Evolutionary conservation across 768 basidiomycete genomes (phyloP), one percentile per base, ranked within the genome.

Genomic region (Chiua virens): DNA sequence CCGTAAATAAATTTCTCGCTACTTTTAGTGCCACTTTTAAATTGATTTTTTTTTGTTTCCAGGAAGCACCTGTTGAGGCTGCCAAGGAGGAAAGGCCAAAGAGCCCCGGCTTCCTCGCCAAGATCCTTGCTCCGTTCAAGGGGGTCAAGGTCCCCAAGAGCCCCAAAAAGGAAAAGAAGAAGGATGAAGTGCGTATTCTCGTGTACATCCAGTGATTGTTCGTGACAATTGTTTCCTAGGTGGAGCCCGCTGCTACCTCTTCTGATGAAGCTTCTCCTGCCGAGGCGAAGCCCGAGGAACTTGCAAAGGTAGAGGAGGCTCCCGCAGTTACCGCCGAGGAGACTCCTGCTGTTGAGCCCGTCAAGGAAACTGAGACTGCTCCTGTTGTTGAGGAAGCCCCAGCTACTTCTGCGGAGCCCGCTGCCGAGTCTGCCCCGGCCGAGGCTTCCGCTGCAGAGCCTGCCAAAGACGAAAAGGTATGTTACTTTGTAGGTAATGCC

Each of bases 81-180:
- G 8, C 65, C 4, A 85, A 86, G 81, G 90, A 89, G 77, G 85
- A 90, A 59, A 79, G 80, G 59, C 87, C 89, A 61, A 89, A 85
- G 82, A 90, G 88, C 73, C 89, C 89, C 17, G 73, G 81, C 46
- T 64, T 93, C 58, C 77, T 95, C 50, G 67, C 83, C 60, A 93
- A 87, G 73, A 73, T 95, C 55, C 83, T 95, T 52, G 83, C 84
- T 25, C 80, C 87, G 37, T 85, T 92, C 80, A 90, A 89, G 75
- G 69, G 69, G 56, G 78, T 78, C 69, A 78, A 72, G 56, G 77
- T 75, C 63, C 79, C 85, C 65, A 89, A 81, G 82, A 86, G 82
- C 70, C 83, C 85, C 32, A 89, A 87, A 79, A 87, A 87, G 73
- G 82, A 85, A 68, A 87, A 88, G 76, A 88, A 87, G 78, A 86